These are phyloP conservation scores for Cladobotryum mycophilum DNA, from an alignment of 2,329 filamentous ascomycete species.

Conservation along the genomic window DNA sequence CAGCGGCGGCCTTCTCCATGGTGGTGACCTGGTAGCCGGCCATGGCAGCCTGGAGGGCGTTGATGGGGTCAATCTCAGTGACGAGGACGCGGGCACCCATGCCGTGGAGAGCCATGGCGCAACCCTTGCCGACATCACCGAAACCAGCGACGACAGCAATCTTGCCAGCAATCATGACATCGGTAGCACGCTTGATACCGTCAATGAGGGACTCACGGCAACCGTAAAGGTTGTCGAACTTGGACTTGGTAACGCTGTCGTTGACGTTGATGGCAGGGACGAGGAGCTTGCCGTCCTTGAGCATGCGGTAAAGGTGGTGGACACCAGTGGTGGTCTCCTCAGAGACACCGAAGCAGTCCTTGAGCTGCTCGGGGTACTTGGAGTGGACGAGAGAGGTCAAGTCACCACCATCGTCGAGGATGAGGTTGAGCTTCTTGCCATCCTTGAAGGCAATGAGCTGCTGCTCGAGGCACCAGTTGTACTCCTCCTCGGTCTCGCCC, in stretches of 20 bases:
- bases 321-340: slow-evolving; percentile 99
- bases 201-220: slow-evolving; percentile 98
- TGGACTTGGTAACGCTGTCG: slow-evolving; percentile 99
- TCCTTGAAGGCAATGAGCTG: slow-evolving; percentile 96
- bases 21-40: slow-evolving; percentile 94
- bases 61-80: slow-evolving; percentile 98
- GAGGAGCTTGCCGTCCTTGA: slow-evolving; percentile 83
- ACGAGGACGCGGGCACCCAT: slow-evolving; percentile 97
- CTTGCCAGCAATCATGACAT: slow-evolving; percentile 99
- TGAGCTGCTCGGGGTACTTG: slow-evolving; percentile 98
- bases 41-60: slow-evolving; percentile 97
- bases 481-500: slow-evolving; percentile 98
- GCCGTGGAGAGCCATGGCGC: slow-evolving; percentile 87
- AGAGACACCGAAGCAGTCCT: slow-evolving; percentile 96
- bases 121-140: slow-evolving; percentile 99
- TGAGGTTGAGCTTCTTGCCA: slow-evolving; percentile 92
- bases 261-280: slow-evolving; percentile 99
- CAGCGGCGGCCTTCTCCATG: slow-evolving; percentile 89
- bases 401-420: slow-evolving; percentile 98
- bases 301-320: slow-evolving; percentile 98
- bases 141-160: slow-evolving; percentile 94
- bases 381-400: slow-evolving; percentile 91
- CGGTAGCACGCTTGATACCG: slow-evolving; percentile 99
- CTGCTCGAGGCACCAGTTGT: slow-evolving; percentile 99
- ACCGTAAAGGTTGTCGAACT: slow-evolving; percentile 99